Base-by-base conservation (phyloP, 768 basidiomycete species). In the Macrolepiota albuminosa region DNA sequence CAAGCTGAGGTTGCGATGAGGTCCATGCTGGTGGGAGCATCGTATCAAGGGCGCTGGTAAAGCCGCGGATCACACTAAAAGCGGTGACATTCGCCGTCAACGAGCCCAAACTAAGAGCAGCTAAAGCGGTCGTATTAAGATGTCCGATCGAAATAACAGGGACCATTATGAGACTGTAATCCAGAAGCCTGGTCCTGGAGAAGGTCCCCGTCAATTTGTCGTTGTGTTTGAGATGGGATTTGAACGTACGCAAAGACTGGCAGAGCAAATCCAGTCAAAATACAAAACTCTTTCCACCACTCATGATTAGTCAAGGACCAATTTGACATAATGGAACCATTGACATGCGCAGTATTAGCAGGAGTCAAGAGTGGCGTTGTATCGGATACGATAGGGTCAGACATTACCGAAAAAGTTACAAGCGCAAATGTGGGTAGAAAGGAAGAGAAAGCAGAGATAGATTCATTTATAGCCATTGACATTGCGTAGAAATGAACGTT, bases 11-110 rank as follows among this genome's bases (percentile, higher is more conserved):
- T 34, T 88, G 85, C 0, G 85, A 68, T 1, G 93, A 93, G 0
- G 97, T 95, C 93, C 90, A 99, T 24, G 96, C 95, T 34, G 93
- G 85, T 0, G 97, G 95, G 13, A 98, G 84, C 66, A 99, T 81
- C 0, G 95, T 95, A 72, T 99, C 96, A 18, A 99, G 84, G 0
- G 92, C 86, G 50, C 88, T 90, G 13, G 84, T 77, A 52, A 95
- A 83, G 13, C 93, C 93, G 63, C 88, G 88, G 7, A 95, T 75
- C 55, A 95, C 86, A 62, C 86, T 89, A 63, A 87, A 88, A 3
- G 84, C 88, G 2, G 89, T 86, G n/a, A 87, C 85, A 54, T 80
- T 83, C 13, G 84, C 84, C 0, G 88, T 88, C 86, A 90, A 87
- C 9, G 83, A 84, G 1, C 82, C 88, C 21, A 90, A 71, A 36